Conservation (phyloP, 2,329 filamentous ascomycete genomes). For the Trichophaea hybrida region DNA sequence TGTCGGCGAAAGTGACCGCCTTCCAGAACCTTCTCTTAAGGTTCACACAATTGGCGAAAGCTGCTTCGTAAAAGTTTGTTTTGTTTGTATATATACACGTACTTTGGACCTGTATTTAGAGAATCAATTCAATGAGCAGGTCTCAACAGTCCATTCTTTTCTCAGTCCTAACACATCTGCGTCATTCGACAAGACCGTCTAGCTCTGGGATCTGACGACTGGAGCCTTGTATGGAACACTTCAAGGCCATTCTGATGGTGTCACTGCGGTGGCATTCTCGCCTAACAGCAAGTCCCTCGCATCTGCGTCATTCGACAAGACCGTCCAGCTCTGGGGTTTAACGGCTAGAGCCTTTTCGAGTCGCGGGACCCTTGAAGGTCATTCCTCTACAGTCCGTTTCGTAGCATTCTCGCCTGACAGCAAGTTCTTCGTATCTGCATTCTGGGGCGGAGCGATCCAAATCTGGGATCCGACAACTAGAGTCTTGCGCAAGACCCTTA, state of each 20-base stretch:
- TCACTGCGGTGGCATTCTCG: conserved; percentile 50
- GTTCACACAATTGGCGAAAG: too few relatives aligned
- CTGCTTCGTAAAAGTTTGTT: too few relatives aligned
- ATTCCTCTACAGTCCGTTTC: conserved; percentile 84
- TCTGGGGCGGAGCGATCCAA: conserved; percentile 17
- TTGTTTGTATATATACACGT: too few relatives aligned
- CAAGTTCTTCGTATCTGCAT: conserved; percentile 32
- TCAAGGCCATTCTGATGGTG: conserved; percentile 13
- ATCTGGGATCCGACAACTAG: conserved; percentile 19
- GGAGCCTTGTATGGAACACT: conserved; percentile 5
- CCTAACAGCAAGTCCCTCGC: conserved; percentile 78
- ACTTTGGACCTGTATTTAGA: too few relatives aligned
- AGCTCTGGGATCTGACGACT: conserved; percentile 63
- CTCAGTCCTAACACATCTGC: too few relatives aligned
- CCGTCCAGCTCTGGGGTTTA: conserved; percentile 88
- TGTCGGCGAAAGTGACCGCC: too few relatives aligned
- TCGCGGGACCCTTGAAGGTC: conserved; percentile 62
- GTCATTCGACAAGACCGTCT: conserved; percentile 87
- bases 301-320: conserved; percentile 80
- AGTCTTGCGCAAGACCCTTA: conserved; percentile 15
- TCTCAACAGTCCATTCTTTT: too few relatives aligned
- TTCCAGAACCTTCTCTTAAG: too few relatives aligned
- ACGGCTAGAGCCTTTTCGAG: conserved; percentile 60
- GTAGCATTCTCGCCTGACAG: conserved; percentile 92
- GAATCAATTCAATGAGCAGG: too few relatives aligned